phyloP scores from a whole-genome alignment of 2,329 filamentous ascomycete genomes.

The Cryphonectria parasitica region DNA sequence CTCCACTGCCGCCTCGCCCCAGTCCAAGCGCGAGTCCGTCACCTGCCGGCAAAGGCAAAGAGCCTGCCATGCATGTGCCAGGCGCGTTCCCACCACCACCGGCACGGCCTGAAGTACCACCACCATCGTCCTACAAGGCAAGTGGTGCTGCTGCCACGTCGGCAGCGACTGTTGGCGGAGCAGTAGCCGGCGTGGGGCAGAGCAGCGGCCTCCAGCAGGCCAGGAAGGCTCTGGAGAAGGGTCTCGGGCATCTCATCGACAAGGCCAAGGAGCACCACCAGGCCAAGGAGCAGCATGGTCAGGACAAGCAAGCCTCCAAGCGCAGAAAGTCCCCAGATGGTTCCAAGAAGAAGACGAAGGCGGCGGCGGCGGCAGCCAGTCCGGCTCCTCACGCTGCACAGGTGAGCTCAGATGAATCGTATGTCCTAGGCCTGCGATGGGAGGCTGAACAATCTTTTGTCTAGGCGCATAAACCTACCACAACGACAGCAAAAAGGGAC shows the following conservation, averaged over 20 bases:
- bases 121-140: slow-evolving; percentile 18
- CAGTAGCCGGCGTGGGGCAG: slow-evolving; percentile 23
- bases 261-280: slow-evolving; percentile 28
- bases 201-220: slow-evolving; percentile 22
- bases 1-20: slow-evolving; percentile 20
- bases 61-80: slow-evolving; percentile 16
- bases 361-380: neutral
- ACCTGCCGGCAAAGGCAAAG: slow-evolving; percentile 12
- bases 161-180: slow-evolving; percentile 19
- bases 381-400: slow-evolving; percentile 5
- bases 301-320: slow-evolving; percentile 8
- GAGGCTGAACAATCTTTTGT: slow-evolving; percentile 15
- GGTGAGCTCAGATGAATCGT: slow-evolving; percentile 5
- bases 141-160: slow-evolving; percentile 25
- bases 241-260: slow-evolving; percentile 23
- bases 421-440: slow-evolving; percentile 2
- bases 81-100: slow-evolving; percentile 24
- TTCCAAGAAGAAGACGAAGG: neutral
- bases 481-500: neutral
- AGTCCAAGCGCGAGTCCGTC: slow-evolving; percentile 11
- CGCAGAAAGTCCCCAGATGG: slow-evolving; percentile 5
- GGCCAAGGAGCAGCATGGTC: slow-evolving; percentile 17
- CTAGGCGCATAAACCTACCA: neutral
- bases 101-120: neutral
- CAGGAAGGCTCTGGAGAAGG: slow-evolving; percentile 25